A percentile compares a stretch with the other conserved stretches of the same genome.
These are phyloP conservation scores for Saccharomycopsis capsularis DNA, from an alignment of 805 yeast genomes.

Conservation along the genomic window DNA sequence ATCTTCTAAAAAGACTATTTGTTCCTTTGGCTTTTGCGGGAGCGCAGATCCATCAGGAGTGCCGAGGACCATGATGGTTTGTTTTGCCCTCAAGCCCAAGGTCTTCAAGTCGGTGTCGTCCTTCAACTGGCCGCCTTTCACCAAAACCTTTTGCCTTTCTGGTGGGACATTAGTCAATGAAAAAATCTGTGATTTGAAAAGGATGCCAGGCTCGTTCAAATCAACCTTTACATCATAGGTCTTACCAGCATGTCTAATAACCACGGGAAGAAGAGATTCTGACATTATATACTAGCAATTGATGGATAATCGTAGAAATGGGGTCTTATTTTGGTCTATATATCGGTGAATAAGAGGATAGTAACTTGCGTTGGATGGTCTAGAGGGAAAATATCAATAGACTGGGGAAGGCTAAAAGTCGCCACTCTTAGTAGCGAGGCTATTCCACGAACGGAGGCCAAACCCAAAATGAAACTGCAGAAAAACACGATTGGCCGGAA, in stretches of 20 bases:
- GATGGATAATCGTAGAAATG: too few species aligned
- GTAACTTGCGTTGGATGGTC: too few species aligned
- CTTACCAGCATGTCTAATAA: slow-evolving; percentile 65
- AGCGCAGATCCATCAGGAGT: slow-evolving; percentile 59
- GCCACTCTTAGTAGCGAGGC: too few species aligned
- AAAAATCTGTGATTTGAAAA: slow-evolving; percentile 62
- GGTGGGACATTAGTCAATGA: slow-evolving; percentile 77
- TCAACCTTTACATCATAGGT: slow-evolving; percentile 53
- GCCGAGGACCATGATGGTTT: slow-evolving; percentile 82
- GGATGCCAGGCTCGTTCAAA: slow-evolving; percentile 47
- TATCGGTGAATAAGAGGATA: too few species aligned
- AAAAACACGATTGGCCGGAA: too few species aligned
- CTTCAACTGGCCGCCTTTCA: slow-evolving; percentile 80
- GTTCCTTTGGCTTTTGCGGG: slow-evolving; percentile 40
- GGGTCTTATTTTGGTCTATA: too few species aligned
- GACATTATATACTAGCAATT: slow-evolving; percentile 7
- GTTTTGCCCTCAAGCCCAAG: slow-evolving; percentile 55
- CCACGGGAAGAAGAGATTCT: slow-evolving; percentile 27
- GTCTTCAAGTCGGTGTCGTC: slow-evolving; percentile 52
- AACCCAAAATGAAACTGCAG: too few species aligned
- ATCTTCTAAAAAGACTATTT: slow-evolving; percentile 64
- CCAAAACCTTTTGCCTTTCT: slow-evolving; percentile 81
- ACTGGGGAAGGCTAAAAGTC: too few species aligned
- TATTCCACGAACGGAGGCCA: too few species aligned
- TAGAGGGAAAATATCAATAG: too few species aligned